Percentiles rank a stretch among this genome's conserved stretches.
phyloP scores from a whole-genome alignment of 1,284 basidiomycete species.

The Cutaneotrichosporon sp. region DNA sequence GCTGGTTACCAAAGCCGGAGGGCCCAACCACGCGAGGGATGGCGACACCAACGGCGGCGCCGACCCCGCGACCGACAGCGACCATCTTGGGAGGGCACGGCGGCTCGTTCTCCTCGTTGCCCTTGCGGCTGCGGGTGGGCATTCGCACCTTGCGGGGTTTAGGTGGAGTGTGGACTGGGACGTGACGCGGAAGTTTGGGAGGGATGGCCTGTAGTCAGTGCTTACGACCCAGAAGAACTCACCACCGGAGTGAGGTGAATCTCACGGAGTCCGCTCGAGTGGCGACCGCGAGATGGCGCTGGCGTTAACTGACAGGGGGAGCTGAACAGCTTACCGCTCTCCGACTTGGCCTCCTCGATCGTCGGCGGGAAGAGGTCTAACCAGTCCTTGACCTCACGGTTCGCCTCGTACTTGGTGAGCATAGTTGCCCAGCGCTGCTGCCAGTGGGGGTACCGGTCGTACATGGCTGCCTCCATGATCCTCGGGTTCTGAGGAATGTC shows the following conservation, averaged over 20 bases:
- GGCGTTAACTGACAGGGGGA: background rate
- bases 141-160: background rate
- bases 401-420: constrained; percentile 35
- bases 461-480: constrained; percentile 32
- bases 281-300: constrained; percentile 3
- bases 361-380: constrained; percentile 27
- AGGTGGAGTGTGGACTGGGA: background rate
- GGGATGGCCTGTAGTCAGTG: background rate
- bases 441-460: constrained; percentile 39
- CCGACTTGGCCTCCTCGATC: background rate
- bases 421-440: constrained; percentile 46
- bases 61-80: background rate
- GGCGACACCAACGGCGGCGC: background rate
- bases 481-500: constrained; percentile 36
- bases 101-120: background rate
- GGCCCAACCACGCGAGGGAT: background rate
- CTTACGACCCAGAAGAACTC: background rate
- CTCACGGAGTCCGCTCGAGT: constrained; percentile 1
- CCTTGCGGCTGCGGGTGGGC: background rate
- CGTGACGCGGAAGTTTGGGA: constrained; percentile 1
- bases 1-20: background rate
- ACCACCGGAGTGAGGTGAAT: constrained; percentile 15
- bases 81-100: background rate
- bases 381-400: constrained; percentile 37
- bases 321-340: background rate